These are phyloP conservation scores for Wickerhamiella alocasiicola DNA, from an alignment of 805 yeast genomes.

Conservation along the genomic window DNA sequence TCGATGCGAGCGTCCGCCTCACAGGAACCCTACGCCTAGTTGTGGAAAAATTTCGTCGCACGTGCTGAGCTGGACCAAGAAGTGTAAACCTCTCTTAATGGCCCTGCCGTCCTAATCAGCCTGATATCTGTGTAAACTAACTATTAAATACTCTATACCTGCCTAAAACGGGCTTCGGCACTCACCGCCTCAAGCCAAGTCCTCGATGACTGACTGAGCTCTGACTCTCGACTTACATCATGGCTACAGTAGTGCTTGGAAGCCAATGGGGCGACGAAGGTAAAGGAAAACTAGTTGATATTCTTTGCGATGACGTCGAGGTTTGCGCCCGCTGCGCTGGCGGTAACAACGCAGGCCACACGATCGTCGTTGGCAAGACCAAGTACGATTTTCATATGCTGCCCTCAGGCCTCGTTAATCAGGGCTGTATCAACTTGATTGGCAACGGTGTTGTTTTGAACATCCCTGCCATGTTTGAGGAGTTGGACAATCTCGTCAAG, in stretches of 20 bases:
- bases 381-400: conserved; percentile 98
- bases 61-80: neutral
- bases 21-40: neutral
- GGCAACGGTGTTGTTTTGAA: conserved; percentile 97
- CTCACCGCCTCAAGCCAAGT: neutral
- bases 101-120: neutral
- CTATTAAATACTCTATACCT: neutral
- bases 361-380: conserved; percentile 78
- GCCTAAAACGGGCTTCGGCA: neutral
- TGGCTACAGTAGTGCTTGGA: conserved; percentile 92
- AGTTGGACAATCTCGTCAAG: conserved; percentile 63
- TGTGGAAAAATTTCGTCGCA: neutral
- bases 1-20: too few relatives aligned
- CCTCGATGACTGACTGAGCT: neutral
- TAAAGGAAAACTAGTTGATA: conserved; percentile 92
- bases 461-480: conserved; percentile 83
- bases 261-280: conserved; percentile 99
- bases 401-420: conserved; percentile 95
- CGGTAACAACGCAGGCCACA: conserved; percentile 99
- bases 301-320: conserved; percentile 87
- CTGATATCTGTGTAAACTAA: too few relatives aligned
- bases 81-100: neutral
- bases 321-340: conserved; percentile 96
- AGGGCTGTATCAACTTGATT: conserved; percentile 75
- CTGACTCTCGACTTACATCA: conserved; percentile 21